phyloP scores from a whole-genome alignment of 768 basidiomycete species.

The Mycena indigotica region DNA sequence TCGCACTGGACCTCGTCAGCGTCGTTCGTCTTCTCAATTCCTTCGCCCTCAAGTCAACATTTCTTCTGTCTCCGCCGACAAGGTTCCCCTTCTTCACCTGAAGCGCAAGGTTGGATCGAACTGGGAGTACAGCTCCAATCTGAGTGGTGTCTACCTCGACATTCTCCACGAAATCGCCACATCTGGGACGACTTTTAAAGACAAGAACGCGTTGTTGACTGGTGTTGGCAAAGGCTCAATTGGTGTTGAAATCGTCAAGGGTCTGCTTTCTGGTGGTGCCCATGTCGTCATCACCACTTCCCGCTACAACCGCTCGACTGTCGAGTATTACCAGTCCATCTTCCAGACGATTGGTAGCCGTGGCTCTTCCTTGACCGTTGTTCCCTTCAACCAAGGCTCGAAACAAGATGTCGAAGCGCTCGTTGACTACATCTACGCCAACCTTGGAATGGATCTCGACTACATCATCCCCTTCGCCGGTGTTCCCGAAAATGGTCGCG shows the following conservation, averaged over 20 bases:
- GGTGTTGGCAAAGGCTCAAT: constrained; percentile 98
- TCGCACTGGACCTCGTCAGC: constrained; percentile 61
- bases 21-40: constrained; percentile 96
- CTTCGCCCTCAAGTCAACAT: constrained; percentile 86
- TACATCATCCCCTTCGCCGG: constrained; percentile 99
- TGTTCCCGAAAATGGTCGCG: constrained; percentile 96
- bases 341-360: constrained; percentile 94
- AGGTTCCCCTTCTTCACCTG: constrained; percentile 91
- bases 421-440: constrained; percentile 97
- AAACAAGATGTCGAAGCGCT: constrained; percentile 98
- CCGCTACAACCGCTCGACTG: constrained; percentile 91
- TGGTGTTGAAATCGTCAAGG: constrained; percentile 96
- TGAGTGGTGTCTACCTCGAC: constrained; percentile 94
- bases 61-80: constrained; percentile 77
- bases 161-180: constrained; percentile 98
- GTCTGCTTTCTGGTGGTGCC: constrained; percentile 93
- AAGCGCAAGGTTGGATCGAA: constrained; percentile 94
- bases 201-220: constrained; percentile 97
- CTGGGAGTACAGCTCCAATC: constrained; percentile 98
- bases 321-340: constrained; percentile 98
- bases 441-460: constrained; percentile 94
- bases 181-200: constrained; percentile 96
- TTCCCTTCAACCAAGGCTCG: constrained; percentile 99
- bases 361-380: constrained; percentile 95
- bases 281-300: constrained; percentile 98